A percentile compares a stretch with the other conserved stretches of the same genome.
Evolutionary conservation across 192 early-diverging fungal genomes (phyloP).

Genomic region (Podila verticillata): DNA sequence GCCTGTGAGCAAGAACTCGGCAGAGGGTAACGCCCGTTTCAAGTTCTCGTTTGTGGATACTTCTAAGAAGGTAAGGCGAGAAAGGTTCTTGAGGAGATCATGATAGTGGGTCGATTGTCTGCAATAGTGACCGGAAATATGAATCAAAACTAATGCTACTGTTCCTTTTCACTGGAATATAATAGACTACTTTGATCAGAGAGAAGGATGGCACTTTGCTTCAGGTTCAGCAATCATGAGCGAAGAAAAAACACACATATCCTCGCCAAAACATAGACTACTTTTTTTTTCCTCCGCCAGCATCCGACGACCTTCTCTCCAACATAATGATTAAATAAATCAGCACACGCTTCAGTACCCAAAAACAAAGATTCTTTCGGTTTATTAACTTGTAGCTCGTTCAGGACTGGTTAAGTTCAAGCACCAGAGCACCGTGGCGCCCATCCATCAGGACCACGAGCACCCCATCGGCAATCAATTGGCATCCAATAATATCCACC

Average conservation of each 20-base stretch:
- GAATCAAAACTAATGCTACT: not conserved
- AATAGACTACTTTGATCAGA: conserved; percentile 34
- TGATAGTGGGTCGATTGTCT: not conserved
- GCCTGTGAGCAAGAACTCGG: conserved; percentile 17
- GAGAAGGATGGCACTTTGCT: conserved; percentile 38
- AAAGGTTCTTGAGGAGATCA: not conserved
- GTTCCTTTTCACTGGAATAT: not conserved
- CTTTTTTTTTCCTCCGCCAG: not conserved
- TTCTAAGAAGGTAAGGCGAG: conserved; percentile 15
- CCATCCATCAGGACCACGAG: conserved; percentile 56
- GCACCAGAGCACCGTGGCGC: conserved; percentile 32
- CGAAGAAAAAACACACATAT: not conserved
- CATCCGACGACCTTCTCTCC: too few species aligned
- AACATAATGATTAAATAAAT: too few species aligned
- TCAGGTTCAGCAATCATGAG: conserved; percentile 25
- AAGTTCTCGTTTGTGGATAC: conserved; percentile 59
- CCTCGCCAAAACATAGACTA: not conserved
- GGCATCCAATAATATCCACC: conserved; percentile 58
- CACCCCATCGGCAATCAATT: conserved; percentile 51
- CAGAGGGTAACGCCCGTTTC: conserved; percentile 39
- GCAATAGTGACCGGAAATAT: not conserved
- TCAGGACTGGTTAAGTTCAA: conserved; percentile 16
- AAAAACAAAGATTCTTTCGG: not conserved
- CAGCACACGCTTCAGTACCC: too few species aligned
- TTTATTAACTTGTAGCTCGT: not conserved